Percentiles rank a stretch among this genome's conserved stretches.
These are phyloP conservation scores for Corynascus novoguineensis DNA, from an alignment of 495 filamentous ascomycete species.

Conservation along the genomic window DNA sequence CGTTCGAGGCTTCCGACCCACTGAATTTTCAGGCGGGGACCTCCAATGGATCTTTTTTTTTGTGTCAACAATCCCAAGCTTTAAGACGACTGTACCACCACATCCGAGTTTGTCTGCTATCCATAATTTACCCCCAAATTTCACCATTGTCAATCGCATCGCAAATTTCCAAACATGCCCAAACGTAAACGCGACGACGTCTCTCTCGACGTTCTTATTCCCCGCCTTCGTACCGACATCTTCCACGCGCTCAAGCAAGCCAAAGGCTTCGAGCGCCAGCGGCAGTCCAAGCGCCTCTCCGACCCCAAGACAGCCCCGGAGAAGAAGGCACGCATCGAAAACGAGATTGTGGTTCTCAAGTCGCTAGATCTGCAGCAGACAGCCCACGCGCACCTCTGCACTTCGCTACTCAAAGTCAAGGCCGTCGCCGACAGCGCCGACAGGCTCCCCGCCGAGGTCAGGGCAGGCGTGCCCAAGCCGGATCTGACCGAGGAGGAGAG, in stretches of 20 bases:
- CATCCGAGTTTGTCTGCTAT: neutral
- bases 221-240: conserved; percentile 55
- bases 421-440: conserved; percentile 51
- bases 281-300: conserved; percentile 69
- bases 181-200: conserved; percentile 44
- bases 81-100: neutral
- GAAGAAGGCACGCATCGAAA: conserved; percentile 54
- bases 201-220: conserved; percentile 49
- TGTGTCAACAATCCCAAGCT: neutral
- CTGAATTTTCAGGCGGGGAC: conserved; percentile 8
- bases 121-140: neutral
- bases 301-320: conserved; percentile 52
- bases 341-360: conserved; percentile 72
- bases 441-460: conserved; percentile 45
- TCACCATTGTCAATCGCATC: neutral
- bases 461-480: conserved; percentile 41
- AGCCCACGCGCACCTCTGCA: conserved; percentile 67
- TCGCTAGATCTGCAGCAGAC: conserved; percentile 58
- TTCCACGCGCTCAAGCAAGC: conserved; percentile 67
- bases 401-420: conserved; percentile 69
- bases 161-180: conserved; percentile 27
- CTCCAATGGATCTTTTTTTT: neutral
- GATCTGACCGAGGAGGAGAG: conserved; percentile 46
- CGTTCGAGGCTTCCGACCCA: neutral
- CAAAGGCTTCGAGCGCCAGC: conserved; percentile 86